phyloP scores from a whole-genome alignment of 73 alveolate species.

The Paramecium biaurelia region DNA sequence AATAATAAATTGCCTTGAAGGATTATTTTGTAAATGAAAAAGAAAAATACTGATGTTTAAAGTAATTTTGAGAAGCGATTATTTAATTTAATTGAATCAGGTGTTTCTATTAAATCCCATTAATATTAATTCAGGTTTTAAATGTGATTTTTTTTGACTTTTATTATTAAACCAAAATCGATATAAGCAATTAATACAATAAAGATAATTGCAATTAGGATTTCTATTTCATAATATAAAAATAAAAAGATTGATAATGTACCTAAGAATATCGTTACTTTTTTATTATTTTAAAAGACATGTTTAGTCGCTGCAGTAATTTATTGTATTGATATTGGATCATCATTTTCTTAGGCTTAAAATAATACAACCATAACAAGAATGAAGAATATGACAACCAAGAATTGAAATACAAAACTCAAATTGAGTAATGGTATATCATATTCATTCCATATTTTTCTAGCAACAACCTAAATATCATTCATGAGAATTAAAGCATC shows the following conservation, averaged over 20 bases:
- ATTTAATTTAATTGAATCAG: background rate
- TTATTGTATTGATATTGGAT: background rate
- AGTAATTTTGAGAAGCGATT: background rate
- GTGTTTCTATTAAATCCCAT: background rate
- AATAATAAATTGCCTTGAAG: background rate
- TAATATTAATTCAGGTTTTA: background rate
- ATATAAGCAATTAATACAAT: background rate
- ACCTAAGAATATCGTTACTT: background rate
- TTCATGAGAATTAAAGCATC: background rate
- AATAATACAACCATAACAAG: background rate
- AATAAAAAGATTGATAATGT: background rate
- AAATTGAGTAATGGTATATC: background rate
- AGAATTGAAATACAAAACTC: background rate
- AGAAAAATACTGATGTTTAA: background rate
- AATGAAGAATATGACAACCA: background rate
- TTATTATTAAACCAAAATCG: background rate
- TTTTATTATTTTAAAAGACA: background rate
- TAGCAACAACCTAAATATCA: background rate
- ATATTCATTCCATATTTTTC: constrained; percentile 19
- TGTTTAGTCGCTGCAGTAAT: background rate
- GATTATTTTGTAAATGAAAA: background rate
- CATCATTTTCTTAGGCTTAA: background rate
- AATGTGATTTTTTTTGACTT: background rate
- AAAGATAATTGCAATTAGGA: background rate
- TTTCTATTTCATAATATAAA: background rate